A percentile compares a stretch with the other conserved stretches of the same genome.
These are phyloP conservation scores for Eutrema heterophyllum DNA, from an alignment of 345 rosid genomes.

Conservation along the genomic window DNA sequence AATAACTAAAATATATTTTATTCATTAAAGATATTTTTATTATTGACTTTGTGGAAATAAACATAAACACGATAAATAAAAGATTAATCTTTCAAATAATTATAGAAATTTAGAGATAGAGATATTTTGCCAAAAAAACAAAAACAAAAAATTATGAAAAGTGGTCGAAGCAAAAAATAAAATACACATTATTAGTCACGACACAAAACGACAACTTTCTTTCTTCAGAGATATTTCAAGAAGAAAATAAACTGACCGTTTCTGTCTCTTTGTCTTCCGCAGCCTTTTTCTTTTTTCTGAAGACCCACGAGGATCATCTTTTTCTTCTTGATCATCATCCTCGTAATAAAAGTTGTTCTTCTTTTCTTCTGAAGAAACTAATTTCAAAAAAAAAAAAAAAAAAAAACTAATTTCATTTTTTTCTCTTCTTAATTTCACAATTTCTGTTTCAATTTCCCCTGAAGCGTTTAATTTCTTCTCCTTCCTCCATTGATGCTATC, in stretches of 20 bases:
- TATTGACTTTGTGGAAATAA: too few relatives aligned
- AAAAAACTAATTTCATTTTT: not conserved
- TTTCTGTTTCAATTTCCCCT: not conserved
- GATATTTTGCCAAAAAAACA: too few relatives aligned
- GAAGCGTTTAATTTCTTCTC: not conserved
- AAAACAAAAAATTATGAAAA: too few relatives aligned
- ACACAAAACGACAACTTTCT: not conserved
- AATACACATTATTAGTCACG: not conserved
- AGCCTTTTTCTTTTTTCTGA: not conserved
- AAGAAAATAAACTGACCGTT: conserved; percentile 2
- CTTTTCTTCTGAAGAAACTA: not conserved
- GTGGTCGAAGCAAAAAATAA: too few relatives aligned
- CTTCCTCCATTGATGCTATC: not conserved
- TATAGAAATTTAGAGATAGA: too few relatives aligned
- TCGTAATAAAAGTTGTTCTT: not conserved
- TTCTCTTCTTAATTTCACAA: not conserved
- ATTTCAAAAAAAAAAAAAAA: too few relatives aligned
- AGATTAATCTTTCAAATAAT: too few relatives aligned
- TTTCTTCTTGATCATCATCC: not conserved
- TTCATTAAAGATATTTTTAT: too few relatives aligned
- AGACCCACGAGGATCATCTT: conserved; percentile 4
- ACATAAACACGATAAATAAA: too few relatives aligned
- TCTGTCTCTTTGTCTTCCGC: not conserved
- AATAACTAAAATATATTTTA: too few relatives aligned
- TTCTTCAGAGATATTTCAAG: not conserved